Base-by-base conservation (phyloP, 345 rosid genomes). In the Firmiana major region DNA sequence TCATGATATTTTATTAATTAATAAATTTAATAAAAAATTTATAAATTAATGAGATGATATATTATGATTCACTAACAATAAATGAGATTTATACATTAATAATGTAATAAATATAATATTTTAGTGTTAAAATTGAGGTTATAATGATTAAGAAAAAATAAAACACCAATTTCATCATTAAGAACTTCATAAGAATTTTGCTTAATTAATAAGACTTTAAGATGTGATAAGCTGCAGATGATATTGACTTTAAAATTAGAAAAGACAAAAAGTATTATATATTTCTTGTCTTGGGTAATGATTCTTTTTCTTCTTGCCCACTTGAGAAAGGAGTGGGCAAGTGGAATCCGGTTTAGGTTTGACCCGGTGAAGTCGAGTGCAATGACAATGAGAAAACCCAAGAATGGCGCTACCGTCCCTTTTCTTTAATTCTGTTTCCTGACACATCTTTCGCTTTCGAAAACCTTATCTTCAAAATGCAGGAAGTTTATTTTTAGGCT, bases 321-420 rank as follows among this genome's bases (percentile, higher is more conserved):
- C 19, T 64, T 36, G 9, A 26, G 4, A 28, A 2, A 5, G 17
- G 40, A 28, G 46, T 4, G 43, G 48, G 48, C 70, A 36, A 38
- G 10, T 64, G 70, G 70, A 36, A 36, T 36, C 70, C 46, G n/a
- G 34, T 19, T 40, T 21, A 17, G 70, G 49, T 10, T 65, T 38
- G 49, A 65, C 8, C 70, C 28, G 5, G 16, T 11, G 7, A 2
- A 38, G 48, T 0, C 3, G 6, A 7, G 15, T 38, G 15, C 0
- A 64, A 64, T 17, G 48, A 64, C 26, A 64, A 64, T 17, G 70
- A 19, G 16, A 38, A 65, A 64, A 65, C 70, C 70, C 70, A n/a
- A 17, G 15, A 65, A 40, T 36, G 24, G 26, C 70, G 70, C 49
- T 8, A 40, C 11, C 69, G 7, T 11, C 21, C 58, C 5, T 4